Base-by-base conservation (phyloP, 2,329 filamentous ascomycete species). In the Pyrenophora teres region DNA sequence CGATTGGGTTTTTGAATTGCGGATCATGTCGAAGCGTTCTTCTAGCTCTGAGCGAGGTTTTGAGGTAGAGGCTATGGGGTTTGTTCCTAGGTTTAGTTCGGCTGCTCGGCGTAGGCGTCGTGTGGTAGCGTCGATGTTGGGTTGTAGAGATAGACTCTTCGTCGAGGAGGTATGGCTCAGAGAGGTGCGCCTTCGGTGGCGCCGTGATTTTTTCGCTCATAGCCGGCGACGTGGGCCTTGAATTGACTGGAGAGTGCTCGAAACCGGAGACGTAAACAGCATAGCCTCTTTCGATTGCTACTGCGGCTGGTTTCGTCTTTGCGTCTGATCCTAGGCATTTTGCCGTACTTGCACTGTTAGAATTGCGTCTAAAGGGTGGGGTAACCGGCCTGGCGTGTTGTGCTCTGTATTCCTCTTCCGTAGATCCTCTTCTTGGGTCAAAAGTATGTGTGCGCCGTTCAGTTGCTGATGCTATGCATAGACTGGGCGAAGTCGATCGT, bases 11-110 rank as follows among this genome's bases (percentile, higher is more conserved):
- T 62, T 62, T 7, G 68, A 70, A 39, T 71, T 70, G 6, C 68
- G 67, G 21, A 72, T 67, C 7, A 71, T 23, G 16, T 67, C 67
- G 46, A 61, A 66, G 1, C 68, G 65, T 43, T 62, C 47, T 32
- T 72, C 68, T 18, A 72, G 68, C 42, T 72, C 68, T 3, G 69
- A 68, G 42, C 61, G 60, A 7, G 67, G 65, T 46, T 63, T 67
- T 12, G 52, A 35, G 2, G 52, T 9, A 9, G 55, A 38, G n/a
- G 37, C 4, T 4, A 56, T 42, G 0, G 47, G 36, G 27, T 27
- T 54, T 13, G 55, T 53, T 32, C 58, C 52, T 3, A 72, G 59
- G 10, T 72, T 69, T 4, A 71, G 44, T 31, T 71, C 68, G 16
- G 67, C 64, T 3, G 69, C 67, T 3, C 68, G 60, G 31, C 59